Percentiles rank a stretch among this genome's conserved stretches.
Evolutionary conservation across 2,329 filamentous ascomycete species (phyloP).

Genomic region (Penicillium sp.): DNA sequence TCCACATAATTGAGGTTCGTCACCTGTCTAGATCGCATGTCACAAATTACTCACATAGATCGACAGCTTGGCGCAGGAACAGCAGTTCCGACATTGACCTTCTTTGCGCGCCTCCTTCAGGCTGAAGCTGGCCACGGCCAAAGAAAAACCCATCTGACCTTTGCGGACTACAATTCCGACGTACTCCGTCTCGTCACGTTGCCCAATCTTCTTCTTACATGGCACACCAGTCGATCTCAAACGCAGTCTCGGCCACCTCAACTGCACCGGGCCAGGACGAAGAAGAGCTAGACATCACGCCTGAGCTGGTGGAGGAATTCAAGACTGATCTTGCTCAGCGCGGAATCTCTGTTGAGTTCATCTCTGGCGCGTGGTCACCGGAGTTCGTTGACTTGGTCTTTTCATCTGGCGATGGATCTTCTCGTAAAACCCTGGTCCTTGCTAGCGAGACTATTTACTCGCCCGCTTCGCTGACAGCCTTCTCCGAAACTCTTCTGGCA

Average conservation of each 20-base stretch:
- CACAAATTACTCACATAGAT: not conserved
- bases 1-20: slow-evolving; percentile 47
- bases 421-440: slow-evolving; percentile 53
- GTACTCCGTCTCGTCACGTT: slow-evolving; percentile 63
- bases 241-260: not conserved
- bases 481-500: slow-evolving; percentile 56
- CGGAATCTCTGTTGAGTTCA: slow-evolving; percentile 54
- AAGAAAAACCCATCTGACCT: slow-evolving; percentile 52
- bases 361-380: slow-evolving; percentile 63
- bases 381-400: slow-evolving; percentile 47
- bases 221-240: slow-evolving; percentile 37
- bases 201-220: slow-evolving; percentile 62
- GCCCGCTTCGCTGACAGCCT: slow-evolving; percentile 55
- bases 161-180: slow-evolving; percentile 64
- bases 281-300: slow-evolving; percentile 52
- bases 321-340: slow-evolving; percentile 41
- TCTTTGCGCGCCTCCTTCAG: slow-evolving; percentile 55
- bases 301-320: slow-evolving; percentile 51
- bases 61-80: slow-evolving; percentile 64
- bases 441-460: slow-evolving; percentile 68
- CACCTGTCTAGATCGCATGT: not conserved
- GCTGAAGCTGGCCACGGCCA: slow-evolving; percentile 9
- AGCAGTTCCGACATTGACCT: slow-evolving; percentile 58
- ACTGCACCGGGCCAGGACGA: slow-evolving; percentile 16
- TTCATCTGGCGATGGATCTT: slow-evolving; percentile 35